Evolutionary conservation across 164 flowering plant species (phyloP), one percentile per base, ranked within the genome.

Genomic region (Nelumbo lutea): DNA sequence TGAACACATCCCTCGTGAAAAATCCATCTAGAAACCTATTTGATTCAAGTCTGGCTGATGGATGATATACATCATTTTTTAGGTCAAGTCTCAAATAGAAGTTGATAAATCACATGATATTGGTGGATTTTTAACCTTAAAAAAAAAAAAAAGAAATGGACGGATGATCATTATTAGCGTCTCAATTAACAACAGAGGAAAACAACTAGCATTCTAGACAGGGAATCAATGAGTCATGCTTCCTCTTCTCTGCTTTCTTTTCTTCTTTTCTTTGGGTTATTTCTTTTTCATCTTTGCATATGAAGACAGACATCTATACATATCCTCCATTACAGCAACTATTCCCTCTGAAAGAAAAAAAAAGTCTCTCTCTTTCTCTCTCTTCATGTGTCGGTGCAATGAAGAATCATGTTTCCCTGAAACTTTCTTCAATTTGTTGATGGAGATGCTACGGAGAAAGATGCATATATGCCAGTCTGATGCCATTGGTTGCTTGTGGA

Each of bases 381-480:
- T 27, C 27, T 27, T 27, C 71, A 66, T 75, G 81, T 78, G 69
- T 75, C 27, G 68, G 72, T 79, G 69, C 58, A 66, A 45, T 66
- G 9, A n/a, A 70, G 78, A 72, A 73, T 76, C 70, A 70, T 72
- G 70, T 27, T 48, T 51, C 61, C 67, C 66, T 51, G 41, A 67
- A 61, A 72, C 55, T 72, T 72, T 70, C 72, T 64, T 61, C 9
- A 57, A 42, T 10, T n/a, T 59, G 52, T 64, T 74, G 51, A 69
- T 68, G 40, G 62, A 51, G 66, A 55, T 65, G n/a, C 11, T 40
- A 66, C 55, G 43, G 61, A 7, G 9, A 48, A 5, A 6, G 55
- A 1, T 72, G 81, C 69, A 67, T 61, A 62, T 75, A 79, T 79
- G 73, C 73, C 62, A 61, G 67, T 67, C 62, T 10, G 38, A 41